A percentile compares a stretch with the other conserved stretches of the same genome.
phyloP scores from a whole-genome alignment of 495 filamentous ascomycete species.

The Cenococcum geophilum region DNA sequence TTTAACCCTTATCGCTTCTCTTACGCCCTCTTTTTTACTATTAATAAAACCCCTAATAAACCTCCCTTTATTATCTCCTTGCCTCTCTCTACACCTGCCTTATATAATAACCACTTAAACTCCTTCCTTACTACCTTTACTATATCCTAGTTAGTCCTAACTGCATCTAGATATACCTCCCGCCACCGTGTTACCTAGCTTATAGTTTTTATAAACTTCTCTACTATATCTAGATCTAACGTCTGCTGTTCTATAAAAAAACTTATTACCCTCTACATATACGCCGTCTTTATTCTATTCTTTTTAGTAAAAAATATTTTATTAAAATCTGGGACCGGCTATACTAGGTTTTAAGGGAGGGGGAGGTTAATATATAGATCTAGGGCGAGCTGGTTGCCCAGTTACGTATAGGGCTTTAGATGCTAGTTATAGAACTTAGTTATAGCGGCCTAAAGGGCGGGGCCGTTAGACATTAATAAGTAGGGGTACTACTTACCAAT shows the following conservation, averaged over 20 bases:
- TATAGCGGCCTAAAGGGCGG: slow-evolving; percentile 33
- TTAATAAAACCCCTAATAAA: slow-evolving; percentile 14
- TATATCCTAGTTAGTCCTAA: slow-evolving; percentile 23
- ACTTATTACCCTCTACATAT: slow-evolving; percentile 27
- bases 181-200: slow-evolving; percentile 48
- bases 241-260: slow-evolving; percentile 25
- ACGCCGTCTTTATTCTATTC: slow-evolving; percentile 41
- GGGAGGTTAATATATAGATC: slow-evolving; percentile 42
- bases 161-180: slow-evolving; percentile 42
- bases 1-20: no score
- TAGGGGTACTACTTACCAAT: slow-evolving; percentile 18
- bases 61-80: slow-evolving; percentile 19
- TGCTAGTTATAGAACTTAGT: slow-evolving; percentile 31
- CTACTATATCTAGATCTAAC: slow-evolving; percentile 33
- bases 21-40: slow-evolving; percentile 23
- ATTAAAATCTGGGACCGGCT: slow-evolving; percentile 41
- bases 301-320: slow-evolving; percentile 38
- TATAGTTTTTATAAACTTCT: slow-evolving; percentile 37
- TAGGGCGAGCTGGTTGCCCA: slow-evolving; percentile 39
- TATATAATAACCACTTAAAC: slow-evolving; percentile 14
- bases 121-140: slow-evolving; percentile 14
- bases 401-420: slow-evolving; percentile 37
- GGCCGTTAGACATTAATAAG: slow-evolving; percentile 35
- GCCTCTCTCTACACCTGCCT: slow-evolving; percentile 22
- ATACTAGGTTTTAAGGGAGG: slow-evolving; percentile 47